A percentile compares a stretch with the other conserved stretches of the same genome.
Evolutionary conservation across 2,329 filamentous ascomycete genomes (phyloP).

Genomic region (Verticillium zaregamsianum): DNA sequence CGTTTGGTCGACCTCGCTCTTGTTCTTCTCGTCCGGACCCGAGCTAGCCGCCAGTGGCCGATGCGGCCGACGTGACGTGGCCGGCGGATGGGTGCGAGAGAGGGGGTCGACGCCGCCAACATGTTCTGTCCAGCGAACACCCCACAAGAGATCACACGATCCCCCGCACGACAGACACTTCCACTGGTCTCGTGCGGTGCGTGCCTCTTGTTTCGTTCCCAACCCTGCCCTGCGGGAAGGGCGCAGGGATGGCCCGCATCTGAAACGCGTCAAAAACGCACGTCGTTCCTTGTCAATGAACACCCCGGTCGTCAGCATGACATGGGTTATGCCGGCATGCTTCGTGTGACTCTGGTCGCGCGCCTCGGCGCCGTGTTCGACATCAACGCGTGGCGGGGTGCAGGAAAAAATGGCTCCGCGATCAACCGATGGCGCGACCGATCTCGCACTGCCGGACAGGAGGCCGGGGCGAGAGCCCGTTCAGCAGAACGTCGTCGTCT

Average conservation of each 20-base stretch:
- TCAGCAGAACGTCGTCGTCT: slow-evolving; percentile 40
- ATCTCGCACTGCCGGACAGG: slow-evolving; percentile 42
- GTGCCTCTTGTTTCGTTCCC: slow-evolving; percentile 1
- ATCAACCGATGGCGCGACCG: slow-evolving; percentile 51
- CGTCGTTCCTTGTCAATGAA: background rate
- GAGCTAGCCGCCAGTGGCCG: background rate
- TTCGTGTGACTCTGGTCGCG: background rate
- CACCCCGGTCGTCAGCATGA: background rate
- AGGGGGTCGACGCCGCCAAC: background rate
- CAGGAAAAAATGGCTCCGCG: background rate
- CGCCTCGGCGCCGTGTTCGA: background rate
- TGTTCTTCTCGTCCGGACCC: background rate
- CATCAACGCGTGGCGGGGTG: background rate
- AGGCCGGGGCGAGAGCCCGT: slow-evolving; percentile 46
- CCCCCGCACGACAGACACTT: background rate
- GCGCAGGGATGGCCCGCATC: slow-evolving; percentile 2
- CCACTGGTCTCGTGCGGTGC: background rate
- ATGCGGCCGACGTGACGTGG: background rate
- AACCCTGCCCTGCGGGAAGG: slow-evolving; percentile 10
- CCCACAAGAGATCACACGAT: background rate
- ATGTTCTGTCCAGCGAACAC: background rate
- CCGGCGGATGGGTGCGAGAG: background rate
- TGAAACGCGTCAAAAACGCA: background rate
- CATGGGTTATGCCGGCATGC: background rate
- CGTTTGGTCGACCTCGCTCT: background rate